Evolutionary conservation across 768 basidiomycete genomes (phyloP).

Genomic region (Pleurotus giganteus): DNA sequence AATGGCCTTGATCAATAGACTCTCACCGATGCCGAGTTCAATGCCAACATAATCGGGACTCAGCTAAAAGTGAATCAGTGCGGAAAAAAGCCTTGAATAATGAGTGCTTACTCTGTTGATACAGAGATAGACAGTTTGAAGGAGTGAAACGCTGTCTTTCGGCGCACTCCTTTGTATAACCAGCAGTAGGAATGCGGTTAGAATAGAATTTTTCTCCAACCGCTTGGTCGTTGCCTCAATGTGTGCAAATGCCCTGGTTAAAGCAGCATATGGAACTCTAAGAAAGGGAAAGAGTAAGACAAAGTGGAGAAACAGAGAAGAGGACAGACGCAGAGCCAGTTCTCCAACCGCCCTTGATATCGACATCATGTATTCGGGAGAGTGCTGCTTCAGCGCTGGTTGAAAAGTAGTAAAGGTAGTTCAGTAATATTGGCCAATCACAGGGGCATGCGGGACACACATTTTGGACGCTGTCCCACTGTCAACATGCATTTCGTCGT

Average conservation of each 20-base stretch:
- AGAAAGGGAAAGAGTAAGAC: neutral
- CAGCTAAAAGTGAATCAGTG: conserved; percentile 46
- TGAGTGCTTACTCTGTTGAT: conserved; percentile 79
- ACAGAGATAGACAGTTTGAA: conserved; percentile 92
- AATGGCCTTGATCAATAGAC: conserved; percentile 91
- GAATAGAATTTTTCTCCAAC: conserved; percentile 83
- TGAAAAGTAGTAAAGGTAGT: neutral
- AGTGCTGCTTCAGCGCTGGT: conserved; percentile 73
- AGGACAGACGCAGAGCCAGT: conserved; percentile 72
- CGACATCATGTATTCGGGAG: conserved; percentile 62
- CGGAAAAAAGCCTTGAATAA: neutral
- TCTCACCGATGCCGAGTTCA: conserved; percentile 96
- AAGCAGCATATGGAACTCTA: conserved; percentile 92
- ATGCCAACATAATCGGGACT: conserved; percentile 94
- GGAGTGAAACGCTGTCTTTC: conserved; percentile 69
- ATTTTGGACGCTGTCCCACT: conserved; percentile 56
- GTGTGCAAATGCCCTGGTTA: conserved; percentile 81
- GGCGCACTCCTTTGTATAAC: conserved; percentile 85
- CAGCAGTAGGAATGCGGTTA: conserved; percentile 86
- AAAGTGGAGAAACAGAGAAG: neutral
- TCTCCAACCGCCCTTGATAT: conserved; percentile 82
- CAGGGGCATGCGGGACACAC: conserved; percentile 34
- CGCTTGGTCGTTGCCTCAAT: conserved; percentile 97
- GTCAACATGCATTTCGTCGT: conserved; percentile 34
- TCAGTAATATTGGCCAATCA: conserved; percentile 5